phyloP scores from a whole-genome alignment of 768 basidiomycete species.

The Pulveroboletus sp. region DNA sequence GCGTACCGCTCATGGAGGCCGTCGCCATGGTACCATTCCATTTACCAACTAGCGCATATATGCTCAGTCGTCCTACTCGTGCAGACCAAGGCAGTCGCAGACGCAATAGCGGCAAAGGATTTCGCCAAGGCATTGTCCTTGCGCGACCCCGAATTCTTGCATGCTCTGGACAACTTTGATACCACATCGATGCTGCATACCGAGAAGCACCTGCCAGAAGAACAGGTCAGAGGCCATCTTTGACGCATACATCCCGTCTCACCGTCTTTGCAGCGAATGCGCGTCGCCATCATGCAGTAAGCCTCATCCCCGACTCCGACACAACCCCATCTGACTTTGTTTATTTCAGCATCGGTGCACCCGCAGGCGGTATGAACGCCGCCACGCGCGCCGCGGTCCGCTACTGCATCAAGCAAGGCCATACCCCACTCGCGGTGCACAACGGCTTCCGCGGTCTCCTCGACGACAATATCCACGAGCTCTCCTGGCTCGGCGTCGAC shows the following conservation, averaged over 20 bases:
- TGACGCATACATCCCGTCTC: slow-evolving; percentile 1
- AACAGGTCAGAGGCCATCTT: slow-evolving; percentile 35
- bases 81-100: slow-evolving; percentile 82
- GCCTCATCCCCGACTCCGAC: slow-evolving; percentile 23
- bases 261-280: slow-evolving; percentile 53
- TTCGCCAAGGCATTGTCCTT: slow-evolving; percentile 84
- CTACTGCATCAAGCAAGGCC: slow-evolving; percentile 89
- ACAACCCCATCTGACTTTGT: background rate
- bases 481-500: slow-evolving; percentile 96
- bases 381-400: slow-evolving; percentile 93
- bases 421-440: slow-evolving; percentile 87
- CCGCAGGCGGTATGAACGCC: slow-evolving; percentile 98
- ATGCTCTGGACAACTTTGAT: slow-evolving; percentile 82
- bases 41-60: background rate
- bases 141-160: slow-evolving; percentile 88
- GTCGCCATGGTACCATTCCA: slow-evolving; percentile 65
- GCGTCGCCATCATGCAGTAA: slow-evolving; percentile 81
- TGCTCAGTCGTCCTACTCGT: slow-evolving; percentile 4
- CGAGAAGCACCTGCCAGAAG: slow-evolving; percentile 47
- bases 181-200: slow-evolving; percentile 63
- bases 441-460: slow-evolving; percentile 96
- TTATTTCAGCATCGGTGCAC: slow-evolving; percentile 77
- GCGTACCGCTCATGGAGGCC: slow-evolving; percentile 89
- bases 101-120: slow-evolving; percentile 77
- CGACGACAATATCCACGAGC: slow-evolving; percentile 79